Conservation (phyloP, 2,329 filamentous ascomycete genomes). For the Diaporthe caulivora region DNA sequence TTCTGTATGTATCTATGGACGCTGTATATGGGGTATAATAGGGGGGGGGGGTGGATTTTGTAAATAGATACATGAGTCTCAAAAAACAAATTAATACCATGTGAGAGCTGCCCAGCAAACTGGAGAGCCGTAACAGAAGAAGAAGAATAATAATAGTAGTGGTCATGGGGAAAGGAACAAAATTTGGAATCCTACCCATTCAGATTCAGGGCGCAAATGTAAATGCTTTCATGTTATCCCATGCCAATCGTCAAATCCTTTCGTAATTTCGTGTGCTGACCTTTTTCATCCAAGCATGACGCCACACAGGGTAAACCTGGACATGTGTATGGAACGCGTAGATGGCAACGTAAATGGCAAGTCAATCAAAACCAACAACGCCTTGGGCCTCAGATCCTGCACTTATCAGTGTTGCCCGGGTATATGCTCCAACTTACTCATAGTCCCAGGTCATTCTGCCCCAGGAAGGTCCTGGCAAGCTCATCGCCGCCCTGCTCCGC, state of each 20-base stretch:
- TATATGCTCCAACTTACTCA: conserved; percentile 5
- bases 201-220: neutral
- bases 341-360: conserved; percentile 12
- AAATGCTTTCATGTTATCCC: conserved; percentile 23
- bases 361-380: neutral
- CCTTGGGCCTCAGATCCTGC: neutral
- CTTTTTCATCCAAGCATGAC: conserved; percentile 1
- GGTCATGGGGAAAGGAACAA: neutral
- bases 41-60: too few relatives aligned
- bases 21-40: conserved; percentile 32
- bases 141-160: neutral
- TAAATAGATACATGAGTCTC: conserved; percentile 24
- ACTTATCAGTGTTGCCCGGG: neutral
- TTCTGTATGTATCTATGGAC: conserved; percentile 32
- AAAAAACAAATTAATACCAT: conserved; percentile 8
- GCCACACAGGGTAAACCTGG: neutral
- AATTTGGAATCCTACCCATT: neutral
- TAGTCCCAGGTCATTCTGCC: conserved; percentile 61
- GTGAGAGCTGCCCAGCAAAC: conserved; percentile 15
- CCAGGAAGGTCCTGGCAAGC: conserved; percentile 84
- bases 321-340: conserved; percentile 11
- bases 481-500: conserved; percentile 88
- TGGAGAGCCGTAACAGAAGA: neutral
- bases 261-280: conserved; percentile 16
- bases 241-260: conserved; percentile 1